These are phyloP conservation scores for Ustilago shanxiensis DNA, from an alignment of 1,284 basidiomycete genomes.

Conservation along the genomic window DNA sequence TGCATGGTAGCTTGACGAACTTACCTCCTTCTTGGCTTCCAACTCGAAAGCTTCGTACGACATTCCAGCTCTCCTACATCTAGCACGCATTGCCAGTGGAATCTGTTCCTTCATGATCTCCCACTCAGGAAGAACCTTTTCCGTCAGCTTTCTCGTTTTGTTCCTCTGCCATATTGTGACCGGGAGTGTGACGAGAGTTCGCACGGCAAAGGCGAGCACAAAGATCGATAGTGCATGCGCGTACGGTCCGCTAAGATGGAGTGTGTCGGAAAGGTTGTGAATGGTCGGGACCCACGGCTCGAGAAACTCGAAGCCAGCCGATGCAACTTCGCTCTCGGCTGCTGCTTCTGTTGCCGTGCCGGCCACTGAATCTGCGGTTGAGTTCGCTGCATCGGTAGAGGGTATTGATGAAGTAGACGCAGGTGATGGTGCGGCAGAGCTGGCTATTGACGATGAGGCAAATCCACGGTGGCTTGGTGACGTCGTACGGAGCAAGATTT, in stretches of 20 bases:
- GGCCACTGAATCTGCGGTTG: background rate
- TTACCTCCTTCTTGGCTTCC: slow-evolving; percentile 67
- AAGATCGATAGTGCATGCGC: slow-evolving; percentile 78
- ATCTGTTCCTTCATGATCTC: slow-evolving; percentile 73
- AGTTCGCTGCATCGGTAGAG: background rate
- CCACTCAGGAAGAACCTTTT: slow-evolving; percentile 79
- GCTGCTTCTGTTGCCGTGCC: slow-evolving; percentile 12
- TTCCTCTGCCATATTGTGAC: slow-evolving; percentile 83
- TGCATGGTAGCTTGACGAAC: background rate
- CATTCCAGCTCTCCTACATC: slow-evolving; percentile 74
- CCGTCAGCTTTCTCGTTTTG: slow-evolving; percentile 77
- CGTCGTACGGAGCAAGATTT: background rate
- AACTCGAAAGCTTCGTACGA: slow-evolving; percentile 73
- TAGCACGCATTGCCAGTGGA: slow-evolving; percentile 72
- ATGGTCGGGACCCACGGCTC: slow-evolving; percentile 49
- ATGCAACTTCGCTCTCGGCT: slow-evolving; percentile 11
- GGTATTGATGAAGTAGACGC: slow-evolving; percentile 10
- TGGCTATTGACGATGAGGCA: slow-evolving; percentile 17
- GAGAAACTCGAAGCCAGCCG: slow-evolving; percentile 49
- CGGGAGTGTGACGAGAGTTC: slow-evolving; percentile 79
- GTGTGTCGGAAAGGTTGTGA: slow-evolving; percentile 45
- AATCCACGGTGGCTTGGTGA: slow-evolving; percentile 20
- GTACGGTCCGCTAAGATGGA: slow-evolving; percentile 50
- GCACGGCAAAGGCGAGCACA: slow-evolving; percentile 77
- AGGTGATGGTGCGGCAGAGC: slow-evolving; percentile 6